Conservation (phyloP, 2,329 filamentous ascomycete genomes). For the Teratosphaeria viscida region DNA sequence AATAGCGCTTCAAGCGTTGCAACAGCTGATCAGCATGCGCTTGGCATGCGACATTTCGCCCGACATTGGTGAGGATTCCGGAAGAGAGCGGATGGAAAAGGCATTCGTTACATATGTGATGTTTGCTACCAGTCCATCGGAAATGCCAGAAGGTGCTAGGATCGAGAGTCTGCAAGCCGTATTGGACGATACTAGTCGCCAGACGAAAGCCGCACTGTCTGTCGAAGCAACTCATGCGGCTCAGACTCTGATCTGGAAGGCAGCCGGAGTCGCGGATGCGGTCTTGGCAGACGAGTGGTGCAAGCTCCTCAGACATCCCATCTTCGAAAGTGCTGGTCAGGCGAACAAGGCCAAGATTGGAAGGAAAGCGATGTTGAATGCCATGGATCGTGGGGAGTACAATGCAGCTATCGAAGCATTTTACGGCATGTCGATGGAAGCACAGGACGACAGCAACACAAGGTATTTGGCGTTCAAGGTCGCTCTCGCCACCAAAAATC, state of each 20-base stretch:
- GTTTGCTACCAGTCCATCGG: slow-evolving; percentile 44
- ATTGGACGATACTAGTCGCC: slow-evolving; percentile 38
- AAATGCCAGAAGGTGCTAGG: slow-evolving; percentile 8
- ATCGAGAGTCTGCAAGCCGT: slow-evolving; percentile 32
- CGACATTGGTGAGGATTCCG: slow-evolving; percentile 10
- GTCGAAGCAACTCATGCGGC: slow-evolving; percentile 54
- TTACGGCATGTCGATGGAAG: slow-evolving; percentile 42
- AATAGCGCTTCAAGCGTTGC: slow-evolving; percentile 42
- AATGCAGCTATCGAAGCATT: slow-evolving; percentile 47
- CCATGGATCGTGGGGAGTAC: slow-evolving; percentile 48
- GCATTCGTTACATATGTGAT: slow-evolving; percentile 57
- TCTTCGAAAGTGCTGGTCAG: slow-evolving; percentile 57
- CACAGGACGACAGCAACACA: slow-evolving; percentile 16
- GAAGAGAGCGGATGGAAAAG: slow-evolving; percentile 56
- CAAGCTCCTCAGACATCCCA: slow-evolving; percentile 50
- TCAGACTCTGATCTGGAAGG: slow-evolving; percentile 72
- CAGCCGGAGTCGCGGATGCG: slow-evolving; percentile 1
- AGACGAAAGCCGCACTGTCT: slow-evolving; percentile 40
- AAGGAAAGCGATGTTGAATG: slow-evolving; percentile 65
- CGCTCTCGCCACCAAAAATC: slow-evolving; percentile 15
- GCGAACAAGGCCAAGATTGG: slow-evolving; percentile 51
- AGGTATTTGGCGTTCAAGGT: slow-evolving; percentile 21
- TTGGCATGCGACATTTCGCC: slow-evolving; percentile 34
- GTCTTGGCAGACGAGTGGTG: slow-evolving; percentile 48
- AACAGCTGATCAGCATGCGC: slow-evolving; percentile 52